Evolutionary conservation across 441 rosid species (phyloP).

Genomic region (Euphorbia schlechtendalii): DNA sequence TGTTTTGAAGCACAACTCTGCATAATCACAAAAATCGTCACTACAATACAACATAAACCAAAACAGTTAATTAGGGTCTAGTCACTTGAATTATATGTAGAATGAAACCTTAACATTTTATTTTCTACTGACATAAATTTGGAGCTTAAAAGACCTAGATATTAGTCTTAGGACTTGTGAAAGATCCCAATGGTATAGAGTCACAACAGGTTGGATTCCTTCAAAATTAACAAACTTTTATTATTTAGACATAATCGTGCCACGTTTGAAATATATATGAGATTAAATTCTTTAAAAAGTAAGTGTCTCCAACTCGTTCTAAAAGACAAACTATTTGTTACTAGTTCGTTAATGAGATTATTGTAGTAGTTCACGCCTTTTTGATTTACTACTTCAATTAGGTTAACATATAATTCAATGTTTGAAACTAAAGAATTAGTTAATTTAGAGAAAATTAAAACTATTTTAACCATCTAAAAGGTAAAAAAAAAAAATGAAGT

Average conservation of each 20-base stretch:
- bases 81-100: background rate
- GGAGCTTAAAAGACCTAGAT: background rate
- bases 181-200: conserved; percentile 5
- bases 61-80: background rate
- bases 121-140: background rate
- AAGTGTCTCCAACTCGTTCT: too few relatives aligned
- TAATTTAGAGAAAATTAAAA: background rate
- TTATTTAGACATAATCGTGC: background rate
- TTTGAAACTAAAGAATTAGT: background rate
- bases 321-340: background rate
- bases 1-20: background rate
- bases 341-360: background rate
- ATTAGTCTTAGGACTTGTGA: background rate
- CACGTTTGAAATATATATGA: background rate
- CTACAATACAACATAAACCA: background rate
- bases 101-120: background rate
- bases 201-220: conserved; percentile 5
- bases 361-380: background rate
- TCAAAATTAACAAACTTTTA: background rate
- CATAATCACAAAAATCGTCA: background rate
- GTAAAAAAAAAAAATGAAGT: too few relatives aligned
- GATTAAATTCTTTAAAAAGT: too few relatives aligned
- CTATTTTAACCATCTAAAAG: too few relatives aligned
- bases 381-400: background rate
- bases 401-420: background rate